Evolutionary conservation across 805 yeast genomes (phyloP).

Genomic region (Metschnikowia aberdeeniae): DNA sequence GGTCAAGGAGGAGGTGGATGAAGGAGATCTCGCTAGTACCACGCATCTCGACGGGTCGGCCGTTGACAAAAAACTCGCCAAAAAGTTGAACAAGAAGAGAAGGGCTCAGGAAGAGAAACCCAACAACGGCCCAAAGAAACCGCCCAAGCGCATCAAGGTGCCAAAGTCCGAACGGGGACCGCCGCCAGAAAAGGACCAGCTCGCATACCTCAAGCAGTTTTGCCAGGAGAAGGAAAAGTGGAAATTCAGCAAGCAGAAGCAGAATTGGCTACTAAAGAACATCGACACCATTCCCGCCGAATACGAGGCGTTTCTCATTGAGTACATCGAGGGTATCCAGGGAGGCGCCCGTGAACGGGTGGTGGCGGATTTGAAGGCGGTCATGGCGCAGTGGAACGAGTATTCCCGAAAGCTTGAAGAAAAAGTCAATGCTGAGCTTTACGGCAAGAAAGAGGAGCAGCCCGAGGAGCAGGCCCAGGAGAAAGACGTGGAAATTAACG

Average conservation of each 20-base stretch:
- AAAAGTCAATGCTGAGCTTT: constrained; percentile 34
- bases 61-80: constrained; percentile 40
- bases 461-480: constrained; percentile 14
- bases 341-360: constrained; percentile 67
- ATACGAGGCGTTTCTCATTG: constrained; percentile 48
- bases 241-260: constrained; percentile 86
- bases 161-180: constrained; percentile 66
- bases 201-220: constrained; percentile 59
- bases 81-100: constrained; percentile 36
- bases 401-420: constrained; percentile 40
- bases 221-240: constrained; percentile 54
- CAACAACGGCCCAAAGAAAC: constrained; percentile 38
- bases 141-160: constrained; percentile 65
- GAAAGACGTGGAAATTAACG: constrained; percentile 14
- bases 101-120: constrained; percentile 19
- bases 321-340: constrained; percentile 57
- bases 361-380: constrained; percentile 43
- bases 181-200: constrained; percentile 76
- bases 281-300: constrained; percentile 47
- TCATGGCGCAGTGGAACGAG: constrained; percentile 55
- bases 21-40: constrained; percentile 43
- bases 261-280: constrained; percentile 76
- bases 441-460: constrained; percentile 23
- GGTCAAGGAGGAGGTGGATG: constrained; percentile 44
- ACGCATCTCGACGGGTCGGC: constrained; percentile 43